Conservation (phyloP, 805 yeast species). For the Lipomyces mesembrius region DNA sequence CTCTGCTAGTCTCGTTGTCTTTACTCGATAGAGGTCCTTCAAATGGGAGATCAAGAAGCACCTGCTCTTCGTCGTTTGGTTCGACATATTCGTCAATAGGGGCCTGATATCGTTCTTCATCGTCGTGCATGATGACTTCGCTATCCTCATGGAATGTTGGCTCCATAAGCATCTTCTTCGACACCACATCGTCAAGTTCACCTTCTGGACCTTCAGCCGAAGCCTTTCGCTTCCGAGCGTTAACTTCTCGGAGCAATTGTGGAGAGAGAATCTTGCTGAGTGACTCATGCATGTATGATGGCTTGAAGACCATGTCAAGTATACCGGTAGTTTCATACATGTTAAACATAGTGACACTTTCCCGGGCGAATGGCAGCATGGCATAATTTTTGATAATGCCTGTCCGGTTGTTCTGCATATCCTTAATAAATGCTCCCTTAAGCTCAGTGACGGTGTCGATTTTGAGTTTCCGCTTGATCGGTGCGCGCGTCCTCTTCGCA, state of each 20-base stretch:
- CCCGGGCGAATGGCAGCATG: constrained; percentile 29
- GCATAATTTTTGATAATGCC: constrained; percentile 30
- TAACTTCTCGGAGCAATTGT: neutral
- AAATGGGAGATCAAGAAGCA: constrained; percentile 16
- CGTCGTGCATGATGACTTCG: constrained; percentile 11
- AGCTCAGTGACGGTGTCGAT: constrained; percentile 55
- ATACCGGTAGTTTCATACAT: constrained; percentile 18
- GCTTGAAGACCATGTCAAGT: constrained; percentile 23
- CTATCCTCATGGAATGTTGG: constrained; percentile 14
- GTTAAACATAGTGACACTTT: constrained; percentile 22
- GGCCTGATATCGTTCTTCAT: constrained; percentile 14
- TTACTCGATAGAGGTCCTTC: constrained; percentile 19
- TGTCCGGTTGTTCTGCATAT: constrained; percentile 44
- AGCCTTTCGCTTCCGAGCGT: constrained; percentile 23
- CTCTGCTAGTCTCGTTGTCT: neutral
- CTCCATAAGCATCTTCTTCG: constrained; percentile 23
- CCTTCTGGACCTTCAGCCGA: neutral
- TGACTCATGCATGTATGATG: constrained; percentile 21
- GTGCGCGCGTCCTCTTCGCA: constrained; percentile 31
- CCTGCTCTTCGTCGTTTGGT: constrained; percentile 8
- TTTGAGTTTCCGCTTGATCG: constrained; percentile 45
- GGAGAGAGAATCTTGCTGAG: constrained; percentile 22
- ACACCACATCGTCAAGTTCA: constrained; percentile 31
- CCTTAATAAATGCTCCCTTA: constrained; percentile 49
- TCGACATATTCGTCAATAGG: constrained; percentile 11